Conservation (phyloP, 2,329 filamentous ascomycete species). For the Botryosphaeria agaves region DNA sequence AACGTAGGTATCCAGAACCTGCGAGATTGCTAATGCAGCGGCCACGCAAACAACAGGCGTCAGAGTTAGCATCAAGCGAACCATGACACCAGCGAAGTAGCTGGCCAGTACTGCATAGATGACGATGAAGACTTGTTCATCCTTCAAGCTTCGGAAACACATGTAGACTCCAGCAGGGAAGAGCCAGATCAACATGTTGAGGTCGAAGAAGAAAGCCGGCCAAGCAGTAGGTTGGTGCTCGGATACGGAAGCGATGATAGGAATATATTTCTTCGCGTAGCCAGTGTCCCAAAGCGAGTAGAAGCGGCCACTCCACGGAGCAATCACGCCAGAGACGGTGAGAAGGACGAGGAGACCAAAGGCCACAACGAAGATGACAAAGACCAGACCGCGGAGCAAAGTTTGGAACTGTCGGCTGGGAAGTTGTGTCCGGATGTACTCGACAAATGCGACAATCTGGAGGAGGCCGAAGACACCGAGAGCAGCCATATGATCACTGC, state of each 20-base stretch:
- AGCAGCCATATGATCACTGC: conserved; percentile 96
- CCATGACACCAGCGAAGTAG: conserved; percentile 99
- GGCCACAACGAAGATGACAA: conserved; percentile 55
- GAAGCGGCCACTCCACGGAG: conserved; percentile 95
- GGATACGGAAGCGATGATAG: conserved; percentile 98
- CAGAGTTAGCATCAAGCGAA: conserved; percentile 92
- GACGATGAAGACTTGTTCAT: conserved; percentile 95
- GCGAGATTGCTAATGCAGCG: conserved; percentile 73
- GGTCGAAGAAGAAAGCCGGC: conserved; percentile 98
- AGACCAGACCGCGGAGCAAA: conserved; percentile 60
- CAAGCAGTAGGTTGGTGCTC: conserved; percentile 98
- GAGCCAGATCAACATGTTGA: conserved; percentile 97
- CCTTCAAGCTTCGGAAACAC: conserved; percentile 83
- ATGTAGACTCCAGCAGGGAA: conserved; percentile 98
- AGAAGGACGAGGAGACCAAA: conserved; percentile 62
- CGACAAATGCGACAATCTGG: conserved; percentile 81
- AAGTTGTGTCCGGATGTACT: conserved; percentile 76
- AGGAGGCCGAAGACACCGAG: conserved; percentile 90
- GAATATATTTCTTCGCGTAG: conserved; percentile 98
- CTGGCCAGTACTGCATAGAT: conserved; percentile 94
- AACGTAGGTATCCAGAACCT: conserved; percentile 77
- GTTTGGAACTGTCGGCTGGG: conserved; percentile 89
- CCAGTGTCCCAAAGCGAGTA: conserved; percentile 98
- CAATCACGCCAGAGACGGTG: conserved; percentile 79
- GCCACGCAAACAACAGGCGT: conserved; percentile 94